A percentile compares a stretch with the other conserved stretches of the same genome.
Conservation (phyloP, 768 basidiomycete species). For the Tricholoma furcatifolium region DNA sequence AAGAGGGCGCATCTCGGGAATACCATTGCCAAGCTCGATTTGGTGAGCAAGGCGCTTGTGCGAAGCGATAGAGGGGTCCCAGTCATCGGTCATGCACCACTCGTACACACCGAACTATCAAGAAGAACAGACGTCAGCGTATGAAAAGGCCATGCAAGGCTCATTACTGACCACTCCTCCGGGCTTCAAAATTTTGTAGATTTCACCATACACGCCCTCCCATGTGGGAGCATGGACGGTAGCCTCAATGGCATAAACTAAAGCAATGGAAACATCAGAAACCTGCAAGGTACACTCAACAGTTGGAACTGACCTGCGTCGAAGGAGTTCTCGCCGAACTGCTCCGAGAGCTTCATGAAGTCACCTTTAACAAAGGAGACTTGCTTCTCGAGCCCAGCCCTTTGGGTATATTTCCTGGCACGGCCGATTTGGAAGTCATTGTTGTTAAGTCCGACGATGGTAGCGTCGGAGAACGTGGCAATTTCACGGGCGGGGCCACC, state of each 20-base stretch:
- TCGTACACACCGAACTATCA: constrained; percentile 94
- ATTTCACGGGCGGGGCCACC: constrained; percentile 98
- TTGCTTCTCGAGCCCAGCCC: constrained; percentile 71
- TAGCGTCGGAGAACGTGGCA: constrained; percentile 82
- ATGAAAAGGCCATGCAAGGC: not conserved
- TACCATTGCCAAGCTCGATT: constrained; percentile 94
- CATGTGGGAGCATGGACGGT: constrained; percentile 95
- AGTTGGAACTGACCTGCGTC: constrained; percentile 73
- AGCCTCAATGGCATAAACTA: constrained; percentile 97
- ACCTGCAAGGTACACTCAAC: not conserved
- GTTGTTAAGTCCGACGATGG: constrained; percentile 90
- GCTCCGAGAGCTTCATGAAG: constrained; percentile 92
- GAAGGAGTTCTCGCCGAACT: constrained; percentile 90
- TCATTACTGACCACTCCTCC: constrained; percentile 80
- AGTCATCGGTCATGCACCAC: constrained; percentile 97
- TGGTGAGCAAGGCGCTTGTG: constrained; percentile 92
- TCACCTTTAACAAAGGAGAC: constrained; percentile 89
- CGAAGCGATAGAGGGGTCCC: constrained; percentile 81
- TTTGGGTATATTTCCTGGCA: constrained; percentile 80
- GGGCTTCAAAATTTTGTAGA: constrained; percentile 91
- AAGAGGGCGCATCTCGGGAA: constrained; percentile 93
- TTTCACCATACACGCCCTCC: constrained; percentile 94
- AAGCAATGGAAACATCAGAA: constrained; percentile 4
- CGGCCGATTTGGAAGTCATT: constrained; percentile 92
- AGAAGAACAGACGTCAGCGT: not conserved